phyloP scores from a whole-genome alignment of 805 yeast species.

The Grigorovia transvaalensis region DNA sequence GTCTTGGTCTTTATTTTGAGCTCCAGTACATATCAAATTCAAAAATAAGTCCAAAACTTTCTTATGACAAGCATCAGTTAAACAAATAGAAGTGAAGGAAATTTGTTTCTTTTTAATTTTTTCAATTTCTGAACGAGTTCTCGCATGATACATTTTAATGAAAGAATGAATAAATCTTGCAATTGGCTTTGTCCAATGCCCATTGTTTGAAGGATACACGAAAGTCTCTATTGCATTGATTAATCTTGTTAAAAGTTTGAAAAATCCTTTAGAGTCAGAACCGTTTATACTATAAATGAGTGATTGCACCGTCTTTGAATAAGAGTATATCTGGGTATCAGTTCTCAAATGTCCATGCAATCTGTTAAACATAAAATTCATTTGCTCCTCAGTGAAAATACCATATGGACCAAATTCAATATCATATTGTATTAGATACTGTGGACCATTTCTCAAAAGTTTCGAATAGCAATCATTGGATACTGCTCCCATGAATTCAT shows the following conservation, averaged over 20 bases:
- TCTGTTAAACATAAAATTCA: constrained; percentile 48
- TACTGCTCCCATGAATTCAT: constrained; percentile 54
- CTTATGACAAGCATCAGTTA: constrained; percentile 29
- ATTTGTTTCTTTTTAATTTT: constrained; percentile 35
- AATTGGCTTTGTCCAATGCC: constrained; percentile 72
- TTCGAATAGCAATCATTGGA: constrained; percentile 38
- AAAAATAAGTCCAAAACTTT: constrained; percentile 37
- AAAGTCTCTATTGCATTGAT: constrained; percentile 68
- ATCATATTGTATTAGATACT: neutral
- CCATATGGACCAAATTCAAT: constrained; percentile 44
- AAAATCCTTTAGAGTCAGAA: constrained; percentile 33
- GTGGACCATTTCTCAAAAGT: constrained; percentile 15
- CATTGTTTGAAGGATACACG: constrained; percentile 88
- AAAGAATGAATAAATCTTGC: constrained; percentile 55
- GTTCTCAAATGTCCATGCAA: constrained; percentile 33
- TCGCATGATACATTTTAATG: constrained; percentile 47
- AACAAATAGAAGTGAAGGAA: constrained; percentile 8
- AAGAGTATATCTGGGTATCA: constrained; percentile 31
- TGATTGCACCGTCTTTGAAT: constrained; percentile 38
- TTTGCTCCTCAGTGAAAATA: constrained; percentile 51
- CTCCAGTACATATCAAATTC: constrained; percentile 47
- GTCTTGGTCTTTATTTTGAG: constrained; percentile 61
- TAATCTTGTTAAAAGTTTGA: constrained; percentile 43
- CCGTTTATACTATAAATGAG: constrained; percentile 53
- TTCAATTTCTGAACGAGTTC: constrained; percentile 25